Conservation (phyloP, 352 stramenopile genomes). For the Heterotrichella gracilis region DNA sequence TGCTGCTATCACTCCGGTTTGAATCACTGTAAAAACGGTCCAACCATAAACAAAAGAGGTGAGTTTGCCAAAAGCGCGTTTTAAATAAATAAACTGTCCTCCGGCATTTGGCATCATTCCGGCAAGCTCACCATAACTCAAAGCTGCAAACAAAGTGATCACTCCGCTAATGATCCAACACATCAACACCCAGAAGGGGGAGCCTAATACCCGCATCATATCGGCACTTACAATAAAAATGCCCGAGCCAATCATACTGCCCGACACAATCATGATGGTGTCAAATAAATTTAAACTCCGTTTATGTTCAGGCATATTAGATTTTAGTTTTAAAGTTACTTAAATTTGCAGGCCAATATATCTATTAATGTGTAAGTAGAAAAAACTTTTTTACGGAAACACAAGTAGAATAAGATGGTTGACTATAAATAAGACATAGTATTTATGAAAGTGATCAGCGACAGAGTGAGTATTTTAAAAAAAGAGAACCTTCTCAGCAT, state of each 20-base stretch:
- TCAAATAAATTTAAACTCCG: neutral
- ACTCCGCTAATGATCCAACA: neutral
- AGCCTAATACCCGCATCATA: neutral
- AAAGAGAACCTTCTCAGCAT: neutral
- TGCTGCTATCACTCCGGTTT: neutral
- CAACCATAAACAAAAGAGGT: neutral
- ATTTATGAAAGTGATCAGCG: neutral
- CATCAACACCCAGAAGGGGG: neutral
- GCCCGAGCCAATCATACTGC: neutral
- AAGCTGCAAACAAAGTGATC: neutral
- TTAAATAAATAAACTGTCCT: neutral
- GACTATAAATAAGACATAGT: neutral
- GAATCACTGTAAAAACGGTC: neutral
- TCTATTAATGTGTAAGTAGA: too few relatives aligned
- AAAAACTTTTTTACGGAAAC: too few relatives aligned
- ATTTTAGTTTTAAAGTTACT: too few relatives aligned
- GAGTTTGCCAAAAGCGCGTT: neutral
- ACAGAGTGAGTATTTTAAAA: neutral
- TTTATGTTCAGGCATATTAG: neutral
- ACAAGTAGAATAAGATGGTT: too few relatives aligned
- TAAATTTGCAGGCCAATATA: too few relatives aligned
- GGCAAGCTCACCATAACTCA: neutral
- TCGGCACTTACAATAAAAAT: constrained; percentile 1
- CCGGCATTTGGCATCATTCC: neutral
- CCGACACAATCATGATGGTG: neutral